Evolutionary conservation across 208 protist genomes (phyloP).

Genomic region (Trichomonas tenax): DNA sequence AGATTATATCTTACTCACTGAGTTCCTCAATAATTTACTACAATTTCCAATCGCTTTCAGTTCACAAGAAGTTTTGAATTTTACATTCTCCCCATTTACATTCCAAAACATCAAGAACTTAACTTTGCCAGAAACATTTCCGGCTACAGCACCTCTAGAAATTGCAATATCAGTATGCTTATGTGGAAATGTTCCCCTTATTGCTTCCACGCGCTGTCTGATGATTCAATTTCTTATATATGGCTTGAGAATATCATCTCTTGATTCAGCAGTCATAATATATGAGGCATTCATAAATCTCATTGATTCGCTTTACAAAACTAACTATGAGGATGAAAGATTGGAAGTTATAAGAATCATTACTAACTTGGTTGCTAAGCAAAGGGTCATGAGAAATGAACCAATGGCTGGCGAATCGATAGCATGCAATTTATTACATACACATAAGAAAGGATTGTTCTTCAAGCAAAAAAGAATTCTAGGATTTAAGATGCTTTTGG

Average conservation of each 20-base stretch:
- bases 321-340: not conserved
- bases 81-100: not conserved
- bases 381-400: not conserved
- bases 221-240: not conserved
- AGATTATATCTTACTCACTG: not conserved
- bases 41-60: not conserved
- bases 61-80: not conserved
- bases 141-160: not conserved
- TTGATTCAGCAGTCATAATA: not conserved
- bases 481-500: not conserved
- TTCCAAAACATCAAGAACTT: no score
- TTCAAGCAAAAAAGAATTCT: not conserved
- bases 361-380: not conserved
- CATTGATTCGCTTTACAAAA: not conserved
- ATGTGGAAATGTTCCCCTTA: not conserved
- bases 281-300: not conserved
- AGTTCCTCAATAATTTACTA: not conserved
- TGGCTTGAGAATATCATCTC: not conserved
- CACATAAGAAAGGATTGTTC: not conserved
- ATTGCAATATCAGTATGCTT: not conserved
- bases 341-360: not conserved
- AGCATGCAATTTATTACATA: not conserved
- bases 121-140: not conserved
- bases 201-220: not conserved
- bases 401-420: not conserved